phyloP scores from a whole-genome alignment of 768 basidiomycete species.

The Punctularia strigosozonata region DNA sequence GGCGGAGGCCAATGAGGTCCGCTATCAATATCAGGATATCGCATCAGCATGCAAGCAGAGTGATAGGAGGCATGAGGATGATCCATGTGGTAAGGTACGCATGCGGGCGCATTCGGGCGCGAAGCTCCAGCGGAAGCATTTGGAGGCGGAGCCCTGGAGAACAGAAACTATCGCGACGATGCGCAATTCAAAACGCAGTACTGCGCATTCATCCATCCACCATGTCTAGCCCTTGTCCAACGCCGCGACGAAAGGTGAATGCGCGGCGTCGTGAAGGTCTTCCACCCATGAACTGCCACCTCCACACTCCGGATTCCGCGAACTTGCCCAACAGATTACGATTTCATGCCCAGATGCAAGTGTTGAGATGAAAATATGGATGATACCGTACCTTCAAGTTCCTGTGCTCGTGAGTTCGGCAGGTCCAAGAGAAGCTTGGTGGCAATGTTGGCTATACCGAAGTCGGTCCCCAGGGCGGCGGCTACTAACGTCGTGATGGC shows the following conservation, averaged over 20 bases:
- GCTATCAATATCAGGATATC: conserved; percentile 30
- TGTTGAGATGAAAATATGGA: background rate
- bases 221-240: too few species aligned
- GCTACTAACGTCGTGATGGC: conserved; percentile 29
- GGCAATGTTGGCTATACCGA: conserved; percentile 35
- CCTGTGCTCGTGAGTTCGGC: conserved; percentile 75
- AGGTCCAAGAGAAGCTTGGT: conserved; percentile 49
- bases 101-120: too few species aligned
- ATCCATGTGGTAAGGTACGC: too few species aligned
- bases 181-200: too few species aligned
- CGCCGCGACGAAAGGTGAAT: too few species aligned
- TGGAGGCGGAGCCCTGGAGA: too few species aligned
- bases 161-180: too few species aligned
- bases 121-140: too few species aligned
- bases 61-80: background rate
- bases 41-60: background rate
- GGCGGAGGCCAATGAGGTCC: conserved; percentile 71
- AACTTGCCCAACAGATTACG: background rate
- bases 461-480: conserved; percentile 41
- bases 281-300: too few species aligned
- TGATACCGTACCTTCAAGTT: conserved; percentile 56
- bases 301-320: conserved; percentile 2
- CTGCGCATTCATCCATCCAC: too few species aligned
- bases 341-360: too few species aligned
- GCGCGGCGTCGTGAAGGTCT: too few species aligned